These are phyloP conservation scores for Torulaspora delbrueckii DNA, from an alignment of 805 yeast genomes.

Conservation along the genomic window DNA sequence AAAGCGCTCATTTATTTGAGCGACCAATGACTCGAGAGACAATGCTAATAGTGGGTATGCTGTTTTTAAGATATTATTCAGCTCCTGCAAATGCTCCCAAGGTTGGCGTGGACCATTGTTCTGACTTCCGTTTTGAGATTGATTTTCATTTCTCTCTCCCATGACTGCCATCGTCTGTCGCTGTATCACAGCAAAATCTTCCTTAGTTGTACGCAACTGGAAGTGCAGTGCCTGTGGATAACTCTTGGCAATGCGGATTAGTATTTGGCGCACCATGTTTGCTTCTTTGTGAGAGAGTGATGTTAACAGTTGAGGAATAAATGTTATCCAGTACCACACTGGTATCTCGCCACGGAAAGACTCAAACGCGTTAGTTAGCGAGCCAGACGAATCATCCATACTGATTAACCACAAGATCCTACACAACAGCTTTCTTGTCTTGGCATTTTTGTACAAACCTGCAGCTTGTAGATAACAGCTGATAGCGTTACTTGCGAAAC, in stretches of 20 bases:
- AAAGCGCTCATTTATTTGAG: conserved; percentile 90
- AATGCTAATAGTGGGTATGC: conserved; percentile 92
- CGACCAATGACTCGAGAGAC: conserved; percentile 90
- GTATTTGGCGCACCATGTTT: conserved; percentile 74
- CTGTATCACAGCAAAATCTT: conserved; percentile 84
- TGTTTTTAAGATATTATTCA: conserved; percentile 91
- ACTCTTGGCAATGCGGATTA: conserved; percentile 88
- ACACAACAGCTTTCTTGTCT: conserved; percentile 81
- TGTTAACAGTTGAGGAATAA: conserved; percentile 88
- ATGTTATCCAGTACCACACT: conserved; percentile 98
- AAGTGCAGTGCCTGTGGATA: conserved; percentile 97
- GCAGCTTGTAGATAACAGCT: conserved; percentile 97
- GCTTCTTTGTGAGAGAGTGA: conserved; percentile 91
- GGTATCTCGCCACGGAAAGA: conserved; percentile 94
- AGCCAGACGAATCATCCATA: conserved; percentile 78
- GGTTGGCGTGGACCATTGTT: conserved; percentile 55
- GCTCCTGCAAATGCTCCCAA: conserved; percentile 89
- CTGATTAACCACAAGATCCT: conserved; percentile 91
- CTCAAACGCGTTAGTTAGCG: conserved; percentile 82
- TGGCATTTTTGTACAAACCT: conserved; percentile 87
- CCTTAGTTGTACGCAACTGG: conserved; percentile 91
- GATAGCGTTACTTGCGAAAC: conserved; percentile 87
- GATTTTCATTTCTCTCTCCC: conserved; percentile 24
- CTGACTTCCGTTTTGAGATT: conserved; percentile 9
- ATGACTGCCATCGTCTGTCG: conserved; percentile 60